Conservation (phyloP, 176 grass and related monocot species). For the Rhynchospora pubera region DNA sequence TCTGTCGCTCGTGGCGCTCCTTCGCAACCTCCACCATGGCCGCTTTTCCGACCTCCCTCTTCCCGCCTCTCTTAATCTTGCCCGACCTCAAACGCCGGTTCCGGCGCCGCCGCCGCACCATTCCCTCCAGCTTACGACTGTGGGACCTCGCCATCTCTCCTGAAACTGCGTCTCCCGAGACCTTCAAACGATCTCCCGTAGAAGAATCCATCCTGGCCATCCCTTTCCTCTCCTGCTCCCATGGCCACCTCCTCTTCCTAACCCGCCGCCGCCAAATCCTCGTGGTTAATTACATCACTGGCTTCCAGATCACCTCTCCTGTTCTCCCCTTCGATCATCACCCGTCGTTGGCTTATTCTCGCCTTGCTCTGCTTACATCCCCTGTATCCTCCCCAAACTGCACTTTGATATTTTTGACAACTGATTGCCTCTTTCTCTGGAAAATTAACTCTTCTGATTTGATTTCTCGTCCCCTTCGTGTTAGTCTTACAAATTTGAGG, state of each 20-base stretch:
- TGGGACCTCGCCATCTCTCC: not conserved
- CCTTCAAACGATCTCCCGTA: not conserved
- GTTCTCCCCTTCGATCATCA: not conserved
- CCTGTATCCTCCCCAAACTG: slow-evolving; percentile 38
- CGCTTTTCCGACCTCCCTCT: slow-evolving; percentile 10
- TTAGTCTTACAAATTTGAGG: not conserved
- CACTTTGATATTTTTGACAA: slow-evolving; percentile 23
- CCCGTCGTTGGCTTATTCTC: not conserved
- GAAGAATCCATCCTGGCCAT: not conserved
- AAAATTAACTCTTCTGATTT: slow-evolving; percentile 27
- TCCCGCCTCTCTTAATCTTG: slow-evolving; percentile 7
- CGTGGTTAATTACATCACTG: slow-evolving; percentile 37
- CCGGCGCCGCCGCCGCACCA: not conserved
- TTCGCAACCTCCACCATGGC: not conserved
- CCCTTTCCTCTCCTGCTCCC: slow-evolving; percentile 1
- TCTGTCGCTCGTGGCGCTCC: slow-evolving; percentile 7
- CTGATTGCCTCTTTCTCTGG: slow-evolving; percentile 33
- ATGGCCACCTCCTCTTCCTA: slow-evolving; percentile 2
- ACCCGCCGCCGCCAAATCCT: not conserved
- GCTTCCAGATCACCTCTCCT: slow-evolving; percentile 30
- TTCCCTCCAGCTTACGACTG: not conserved
- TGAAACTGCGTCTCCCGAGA: too few relatives aligned
- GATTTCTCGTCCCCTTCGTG: not conserved
- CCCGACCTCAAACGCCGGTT: not conserved
- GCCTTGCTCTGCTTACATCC: slow-evolving; percentile 32